These are phyloP conservation scores for Lyophyllum atratum DNA, from an alignment of 768 basidiomycete genomes.

Conservation along the genomic window DNA sequence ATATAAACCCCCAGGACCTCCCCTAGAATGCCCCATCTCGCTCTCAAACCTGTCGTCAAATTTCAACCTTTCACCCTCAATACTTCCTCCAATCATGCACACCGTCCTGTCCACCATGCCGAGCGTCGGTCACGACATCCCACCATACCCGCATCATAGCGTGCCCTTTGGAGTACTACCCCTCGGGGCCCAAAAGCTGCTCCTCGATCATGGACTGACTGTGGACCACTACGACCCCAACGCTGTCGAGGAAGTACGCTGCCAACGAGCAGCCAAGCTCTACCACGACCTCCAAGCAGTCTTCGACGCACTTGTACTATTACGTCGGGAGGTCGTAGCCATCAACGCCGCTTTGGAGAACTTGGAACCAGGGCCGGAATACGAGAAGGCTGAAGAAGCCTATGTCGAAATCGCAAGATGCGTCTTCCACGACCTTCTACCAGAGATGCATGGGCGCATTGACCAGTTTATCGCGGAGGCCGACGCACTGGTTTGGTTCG, in stretches of 20 bases:
- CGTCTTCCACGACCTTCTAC: conserved; percentile 2
- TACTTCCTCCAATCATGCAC: background rate
- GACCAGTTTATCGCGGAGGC: conserved; percentile 6
- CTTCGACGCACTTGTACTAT: conserved; percentile 1
- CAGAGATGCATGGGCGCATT: conserved; percentile 6
- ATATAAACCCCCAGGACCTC: background rate
- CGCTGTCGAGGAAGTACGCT: background rate
- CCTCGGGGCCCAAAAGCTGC: background rate
- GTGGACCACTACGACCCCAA: background rate
- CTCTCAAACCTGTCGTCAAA: too few species aligned
- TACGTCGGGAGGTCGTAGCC: conserved; percentile 5
- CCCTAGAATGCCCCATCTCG: background rate
- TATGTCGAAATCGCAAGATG: background rate
- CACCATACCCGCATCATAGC: background rate
- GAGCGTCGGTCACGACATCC: background rate
- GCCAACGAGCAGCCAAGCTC: background rate
- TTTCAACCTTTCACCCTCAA: too few species aligned
- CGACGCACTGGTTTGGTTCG: conserved; percentile 11
- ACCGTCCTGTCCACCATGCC: background rate
- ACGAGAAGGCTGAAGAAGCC: background rate
- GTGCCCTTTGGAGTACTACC: conserved; percentile 1
- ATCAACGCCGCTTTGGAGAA: background rate
- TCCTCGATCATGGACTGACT: background rate
- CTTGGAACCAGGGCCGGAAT: background rate
- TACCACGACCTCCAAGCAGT: background rate